Evolutionary conservation across 306 rosid species (phyloP).

Genomic region (Lathyrus sativus): DNA sequence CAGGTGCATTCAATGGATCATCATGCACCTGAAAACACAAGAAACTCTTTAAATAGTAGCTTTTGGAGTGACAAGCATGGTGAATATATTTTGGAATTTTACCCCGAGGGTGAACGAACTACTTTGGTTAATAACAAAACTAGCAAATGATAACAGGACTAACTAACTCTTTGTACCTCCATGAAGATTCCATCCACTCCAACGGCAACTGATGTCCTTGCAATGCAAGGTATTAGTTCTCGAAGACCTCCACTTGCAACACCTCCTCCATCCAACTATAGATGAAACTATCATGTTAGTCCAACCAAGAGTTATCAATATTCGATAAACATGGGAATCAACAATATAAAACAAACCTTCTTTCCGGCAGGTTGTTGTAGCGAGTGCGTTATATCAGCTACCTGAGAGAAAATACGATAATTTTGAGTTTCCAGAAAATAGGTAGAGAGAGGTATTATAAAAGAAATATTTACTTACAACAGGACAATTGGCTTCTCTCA

Average conservation of each 20-base stretch:
- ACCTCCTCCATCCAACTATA: constrained; percentile 93
- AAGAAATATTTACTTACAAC: constrained; percentile 63
- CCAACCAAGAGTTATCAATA: too few relatives aligned
- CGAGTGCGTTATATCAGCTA: constrained; percentile 90
- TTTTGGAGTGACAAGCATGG: constrained; percentile 2
- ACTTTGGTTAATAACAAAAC: constrained; percentile 17
- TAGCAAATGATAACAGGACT: constrained; percentile 13
- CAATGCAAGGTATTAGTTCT: constrained; percentile 93
- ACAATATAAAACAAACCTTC: constrained; percentile 54
- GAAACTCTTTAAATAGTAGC: constrained; percentile 9
- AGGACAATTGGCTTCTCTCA: constrained; percentile 92
- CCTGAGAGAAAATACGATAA: constrained; percentile 51
- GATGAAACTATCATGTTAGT: constrained; percentile 31
- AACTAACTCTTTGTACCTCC: constrained; percentile 66
- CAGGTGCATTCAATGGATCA: constrained; percentile 91
- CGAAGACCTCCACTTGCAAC: constrained; percentile 99
- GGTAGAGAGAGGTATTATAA: constrained; percentile 19
- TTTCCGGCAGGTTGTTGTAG: constrained; percentile 97
- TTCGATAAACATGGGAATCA: constrained; percentile 11
- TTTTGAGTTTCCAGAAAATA: constrained; percentile 35
- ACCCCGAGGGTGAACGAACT: neutral
- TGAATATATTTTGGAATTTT: constrained; percentile 13
- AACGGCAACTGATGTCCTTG: constrained; percentile 93
- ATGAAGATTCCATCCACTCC: constrained; percentile 98
- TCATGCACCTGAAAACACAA: constrained; percentile 77